Percentiles rank a stretch among this genome's conserved stretches.
These are phyloP conservation scores for Fraxinus paxiana DNA, from an alignment of 305 asterid species.

Conservation along the genomic window DNA sequence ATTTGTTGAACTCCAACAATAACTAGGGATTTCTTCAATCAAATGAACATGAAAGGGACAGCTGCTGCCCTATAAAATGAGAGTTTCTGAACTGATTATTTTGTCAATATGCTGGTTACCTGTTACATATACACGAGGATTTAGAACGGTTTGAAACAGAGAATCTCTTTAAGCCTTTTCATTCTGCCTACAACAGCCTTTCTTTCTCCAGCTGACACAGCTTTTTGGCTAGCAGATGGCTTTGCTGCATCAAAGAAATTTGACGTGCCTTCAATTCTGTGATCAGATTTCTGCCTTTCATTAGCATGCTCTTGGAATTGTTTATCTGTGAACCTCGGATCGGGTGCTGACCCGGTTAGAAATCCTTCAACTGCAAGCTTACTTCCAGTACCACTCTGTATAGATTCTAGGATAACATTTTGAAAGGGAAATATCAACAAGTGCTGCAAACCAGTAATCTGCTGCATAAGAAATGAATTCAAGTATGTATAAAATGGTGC, in stretches of 20 bases:
- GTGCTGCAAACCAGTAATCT: not conserved
- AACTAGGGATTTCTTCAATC: not conserved
- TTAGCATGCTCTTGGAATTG: slow-evolving; percentile 18
- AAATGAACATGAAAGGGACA: not conserved
- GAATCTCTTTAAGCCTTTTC: slow-evolving; percentile 41
- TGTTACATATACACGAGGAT: not conserved
- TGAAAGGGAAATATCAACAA: not conserved
- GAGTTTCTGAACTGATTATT: not conserved
- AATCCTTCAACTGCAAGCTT: slow-evolving; percentile 19
- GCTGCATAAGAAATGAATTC: not conserved
- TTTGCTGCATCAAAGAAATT: not conserved
- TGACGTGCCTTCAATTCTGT: slow-evolving; percentile 34
- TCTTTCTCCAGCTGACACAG: slow-evolving; percentile 22
- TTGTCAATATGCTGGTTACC: not conserved
- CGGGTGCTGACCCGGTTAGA: slow-evolving; percentile 4
- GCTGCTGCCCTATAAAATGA: not conserved
- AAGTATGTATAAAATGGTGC: not conserved
- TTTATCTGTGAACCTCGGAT: slow-evolving; percentile 1
- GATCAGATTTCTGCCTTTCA: slow-evolving; percentile 32
- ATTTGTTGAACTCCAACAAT: not conserved
- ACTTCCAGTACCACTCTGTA: slow-evolving; percentile 21
- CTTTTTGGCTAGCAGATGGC: slow-evolving; percentile 14
- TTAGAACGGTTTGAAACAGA: slow-evolving; percentile 53
- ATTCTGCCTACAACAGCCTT: slow-evolving; percentile 31
- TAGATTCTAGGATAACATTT: slow-evolving; percentile 30